phyloP scores from a whole-genome alignment of 2,329 filamentous ascomycete genomes.

The Talaromyces marneffei region DNA sequence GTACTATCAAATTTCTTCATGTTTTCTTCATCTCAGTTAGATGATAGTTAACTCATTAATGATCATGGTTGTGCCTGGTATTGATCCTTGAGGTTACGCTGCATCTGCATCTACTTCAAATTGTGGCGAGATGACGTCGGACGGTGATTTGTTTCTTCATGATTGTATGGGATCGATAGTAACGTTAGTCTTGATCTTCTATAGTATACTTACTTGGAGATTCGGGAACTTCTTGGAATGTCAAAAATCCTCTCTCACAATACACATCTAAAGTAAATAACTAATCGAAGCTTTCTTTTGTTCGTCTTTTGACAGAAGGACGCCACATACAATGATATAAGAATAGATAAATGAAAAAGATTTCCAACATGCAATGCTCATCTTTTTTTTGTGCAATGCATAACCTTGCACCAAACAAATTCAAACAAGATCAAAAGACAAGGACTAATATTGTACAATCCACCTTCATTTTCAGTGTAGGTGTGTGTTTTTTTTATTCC shows the following conservation, averaged over 20 bases:
- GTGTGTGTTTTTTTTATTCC: neutral
- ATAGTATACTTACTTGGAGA: neutral
- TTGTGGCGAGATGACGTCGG: too few relatives aligned
- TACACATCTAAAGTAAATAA: neutral
- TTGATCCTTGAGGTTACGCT: too few relatives aligned
- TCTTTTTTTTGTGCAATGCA: neutral
- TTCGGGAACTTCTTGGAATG: neutral
- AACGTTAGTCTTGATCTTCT: neutral
- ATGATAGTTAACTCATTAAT: too few relatives aligned
- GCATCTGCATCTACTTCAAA: too few relatives aligned
- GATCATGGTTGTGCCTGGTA: too few relatives aligned
- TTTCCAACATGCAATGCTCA: slow-evolving; percentile 1
- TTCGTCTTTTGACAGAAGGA: neutral
- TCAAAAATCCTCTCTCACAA: neutral
- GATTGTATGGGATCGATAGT: too few relatives aligned
- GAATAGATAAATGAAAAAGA: neutral
- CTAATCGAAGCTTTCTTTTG: neutral
- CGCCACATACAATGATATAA: slow-evolving; percentile 3
- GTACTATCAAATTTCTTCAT: neutral
- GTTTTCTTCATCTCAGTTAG: neutral
- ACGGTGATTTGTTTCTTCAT: neutral
- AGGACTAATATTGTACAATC: slow-evolving; percentile 4
- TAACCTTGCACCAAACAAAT: neutral
- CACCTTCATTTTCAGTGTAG: neutral
- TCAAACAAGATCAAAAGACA: neutral